phyloP scores from a whole-genome alignment of 495 filamentous ascomycete genomes.

The Lasiosphaeria ovina region DNA sequence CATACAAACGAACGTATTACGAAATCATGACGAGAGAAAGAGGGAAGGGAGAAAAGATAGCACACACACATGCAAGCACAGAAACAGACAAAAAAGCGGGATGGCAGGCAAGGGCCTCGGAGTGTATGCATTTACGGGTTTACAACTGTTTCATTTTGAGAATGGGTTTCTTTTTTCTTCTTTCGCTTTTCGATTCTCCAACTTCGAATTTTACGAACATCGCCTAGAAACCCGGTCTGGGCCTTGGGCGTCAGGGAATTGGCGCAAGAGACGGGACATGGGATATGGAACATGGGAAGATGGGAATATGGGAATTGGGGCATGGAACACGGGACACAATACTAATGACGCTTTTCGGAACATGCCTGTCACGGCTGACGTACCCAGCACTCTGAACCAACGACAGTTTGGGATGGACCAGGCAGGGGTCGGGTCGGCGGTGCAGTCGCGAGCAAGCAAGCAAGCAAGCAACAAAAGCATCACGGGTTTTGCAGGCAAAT shows the following conservation, averaged over 20 bases:
- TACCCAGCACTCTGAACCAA: neutral
- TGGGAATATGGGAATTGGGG: neutral
- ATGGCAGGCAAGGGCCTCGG: neutral
- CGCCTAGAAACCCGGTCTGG: neutral
- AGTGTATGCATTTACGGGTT: neutral
- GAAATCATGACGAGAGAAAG: neutral
- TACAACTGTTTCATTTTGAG: too few species aligned
- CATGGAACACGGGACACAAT: conserved; percentile 2
- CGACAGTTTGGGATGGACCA: neutral
- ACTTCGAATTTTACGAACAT: neutral
- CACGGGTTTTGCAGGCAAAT: neutral
- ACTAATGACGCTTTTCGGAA: neutral
- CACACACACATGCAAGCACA: too few species aligned
- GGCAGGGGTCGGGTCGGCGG: neutral
- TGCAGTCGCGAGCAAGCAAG: neutral
- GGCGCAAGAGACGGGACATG: neutral
- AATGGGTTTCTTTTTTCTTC: neutral
- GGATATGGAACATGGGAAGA: neutral
- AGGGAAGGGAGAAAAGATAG: neutral
- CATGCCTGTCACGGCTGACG: neutral
- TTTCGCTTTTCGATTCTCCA: neutral
- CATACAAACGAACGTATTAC: neutral
- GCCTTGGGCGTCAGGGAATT: neutral
- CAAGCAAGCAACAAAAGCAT: neutral
- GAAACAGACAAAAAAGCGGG: neutral